These are phyloP conservation scores for Alternaria infectoria DNA, from an alignment of 2,329 filamentous ascomycete species.

Conservation along the genomic window DNA sequence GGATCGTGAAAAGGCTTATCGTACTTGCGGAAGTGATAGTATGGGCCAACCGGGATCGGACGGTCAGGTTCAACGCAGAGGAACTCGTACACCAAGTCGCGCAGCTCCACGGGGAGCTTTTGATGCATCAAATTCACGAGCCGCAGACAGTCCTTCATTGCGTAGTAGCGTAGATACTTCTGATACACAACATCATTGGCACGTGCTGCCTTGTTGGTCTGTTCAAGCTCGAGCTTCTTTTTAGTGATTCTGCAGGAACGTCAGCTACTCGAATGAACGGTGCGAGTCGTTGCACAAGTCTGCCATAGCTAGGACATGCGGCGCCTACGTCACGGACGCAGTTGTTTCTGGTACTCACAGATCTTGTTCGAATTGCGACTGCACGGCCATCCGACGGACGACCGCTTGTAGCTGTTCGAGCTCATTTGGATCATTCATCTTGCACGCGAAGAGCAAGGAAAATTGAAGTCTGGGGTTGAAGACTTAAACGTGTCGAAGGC, in stretches of 20 bases:
- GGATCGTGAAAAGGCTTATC: background rate
- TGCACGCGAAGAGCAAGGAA: background rate
- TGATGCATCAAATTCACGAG: constrained; percentile 23
- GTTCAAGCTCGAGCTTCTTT: constrained; percentile 5
- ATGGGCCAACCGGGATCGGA: constrained; percentile 28
- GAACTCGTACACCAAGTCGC: constrained; percentile 27
- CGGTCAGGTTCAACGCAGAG: constrained; percentile 28
- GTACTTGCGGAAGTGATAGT: constrained; percentile 31
- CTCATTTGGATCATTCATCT: background rate
- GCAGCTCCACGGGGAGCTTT: constrained; percentile 27
- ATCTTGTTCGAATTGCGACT: background rate
- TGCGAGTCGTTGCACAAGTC: background rate
- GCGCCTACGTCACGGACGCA: background rate
- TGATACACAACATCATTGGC: background rate
- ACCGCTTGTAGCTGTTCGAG: background rate
- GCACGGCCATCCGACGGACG: background rate
- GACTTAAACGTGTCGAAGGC: background rate
- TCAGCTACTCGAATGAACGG: background rate
- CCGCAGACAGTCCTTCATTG: constrained; percentile 19
- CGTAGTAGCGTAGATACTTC: constrained; percentile 6
- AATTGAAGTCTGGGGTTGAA: background rate
- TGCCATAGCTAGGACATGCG: background rate
- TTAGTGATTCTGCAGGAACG: background rate
- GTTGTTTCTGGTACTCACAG: background rate
- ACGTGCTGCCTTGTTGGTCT: background rate